Evolutionary conservation across 1,139 yeast genomes (phyloP), one percentile per base, ranked within the genome.

Genomic region (Suhomyces anneliseae): DNA sequence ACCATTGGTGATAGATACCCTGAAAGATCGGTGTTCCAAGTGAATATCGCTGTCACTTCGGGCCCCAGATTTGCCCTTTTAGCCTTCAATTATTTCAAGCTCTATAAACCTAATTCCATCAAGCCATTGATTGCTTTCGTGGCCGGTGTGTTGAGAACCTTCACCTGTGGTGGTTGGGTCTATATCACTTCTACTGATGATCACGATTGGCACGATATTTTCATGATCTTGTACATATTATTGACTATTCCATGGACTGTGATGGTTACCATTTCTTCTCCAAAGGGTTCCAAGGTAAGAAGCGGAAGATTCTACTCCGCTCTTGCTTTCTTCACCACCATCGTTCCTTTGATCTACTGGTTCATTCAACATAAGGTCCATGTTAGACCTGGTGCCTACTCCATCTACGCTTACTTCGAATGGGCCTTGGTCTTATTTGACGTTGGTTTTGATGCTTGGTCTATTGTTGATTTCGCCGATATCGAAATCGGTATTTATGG

Each of bases 151-250:
- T 49, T 87, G 24, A 81, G 99, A 66, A 93, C 99, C 0, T 79
- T 93, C 48, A 86, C 97, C 1, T 93, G 99, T 61, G 99, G 99
- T 57, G 98, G 98, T 10, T 93, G 98, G 98, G 96, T 95, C 12
- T 93, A 93, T 62, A 87, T 93, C 54, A 93, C 99, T 1, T 88
- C 96, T 8, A 90, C 98, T 1, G 99, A 93, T 64, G 97, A 93
- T 64, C 99, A 92, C 60, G 97, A 92, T 68, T 85, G 87, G 74
- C 99, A 93, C 64, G 98, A 93, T 61, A 83, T 93, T 44, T 92
- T 92, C 65, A 93, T 93, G 99, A 90, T 93, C 54, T 65, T 86
- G 34, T 93, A 93, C 68, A 86, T 93, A 52, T 79, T 90, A 1
- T 76, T 93, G 57, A 92, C 98, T 2, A 74, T 92, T 39, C 99